Evolutionary conservation across 352 stramenopile species (phyloP), one percentile per base, ranked within the genome.

Genomic region (Peronospora tabacina): DNA sequence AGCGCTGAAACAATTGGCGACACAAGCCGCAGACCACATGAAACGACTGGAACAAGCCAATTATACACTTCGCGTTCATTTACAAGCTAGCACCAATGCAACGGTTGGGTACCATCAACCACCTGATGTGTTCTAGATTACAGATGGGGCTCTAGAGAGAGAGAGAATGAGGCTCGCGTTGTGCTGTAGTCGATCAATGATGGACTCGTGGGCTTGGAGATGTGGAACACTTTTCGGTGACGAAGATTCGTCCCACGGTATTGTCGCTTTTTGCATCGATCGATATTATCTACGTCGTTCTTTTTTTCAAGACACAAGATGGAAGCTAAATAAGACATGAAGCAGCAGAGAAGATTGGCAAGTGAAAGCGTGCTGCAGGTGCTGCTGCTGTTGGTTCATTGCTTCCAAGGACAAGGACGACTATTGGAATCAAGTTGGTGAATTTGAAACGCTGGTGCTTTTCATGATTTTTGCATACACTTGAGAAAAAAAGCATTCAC

Each of bases 21-120:
- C 71, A 16, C 82, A 94, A 59, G 78, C 80, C 16, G 82, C 80
- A 16, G 82, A 94, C 48, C 80, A 91, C 58, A 94, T 94, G 35
- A 88, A 86, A 61, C 72, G 75, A 2, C 66, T 94, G 15, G 82
- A 94, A 61, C 80, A 91, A 65, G 80, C 70, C 48, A 94, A 94
- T 68, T 94, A 91, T 56, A 84, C 82, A 35, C 75, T 94, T 24
- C 60, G 80, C 28, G 79, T 94, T 28, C 82, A 94, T 44, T 61
- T 94, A 43, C 80, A 94, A 61, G 86, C 78, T 30, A 94, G 80
- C 56, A 91, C 74, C 7, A 86, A 52, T 38, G 44, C 56, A 7
- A 55, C 44, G 2, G 39, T 54, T 7, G 47, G 55, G 51, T 44
- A 65, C 30, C 59, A 59, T 8, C 62, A 72, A 50, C 72, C 75